These are phyloP conservation scores for Termitomyces sp. DNA, from an alignment of 768 basidiomycete genomes.

Conservation along the genomic window DNA sequence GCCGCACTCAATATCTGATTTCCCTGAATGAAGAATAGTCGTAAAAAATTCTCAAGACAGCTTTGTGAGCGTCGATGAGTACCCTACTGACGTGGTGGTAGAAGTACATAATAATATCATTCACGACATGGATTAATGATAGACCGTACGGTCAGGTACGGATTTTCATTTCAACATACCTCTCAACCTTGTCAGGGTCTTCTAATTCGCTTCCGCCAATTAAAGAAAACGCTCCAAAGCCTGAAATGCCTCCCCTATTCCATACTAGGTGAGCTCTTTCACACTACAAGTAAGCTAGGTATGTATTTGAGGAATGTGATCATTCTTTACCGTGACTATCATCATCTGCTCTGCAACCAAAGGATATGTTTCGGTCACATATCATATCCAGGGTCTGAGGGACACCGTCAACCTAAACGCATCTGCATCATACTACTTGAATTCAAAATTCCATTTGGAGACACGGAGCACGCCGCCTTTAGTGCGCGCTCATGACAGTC, in stretches of 20 bases:
- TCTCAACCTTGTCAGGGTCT: neutral
- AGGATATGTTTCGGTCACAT: neutral
- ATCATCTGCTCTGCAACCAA: neutral
- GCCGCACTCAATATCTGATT: neutral
- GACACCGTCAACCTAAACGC: neutral
- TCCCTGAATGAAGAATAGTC: neutral
- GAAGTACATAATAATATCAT: too few relatives aligned
- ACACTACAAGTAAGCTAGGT: neutral
- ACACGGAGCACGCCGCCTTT: too few relatives aligned
- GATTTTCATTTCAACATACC: neutral
- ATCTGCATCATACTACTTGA: neutral
- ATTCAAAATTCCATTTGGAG: neutral
- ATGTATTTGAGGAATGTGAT: neutral
- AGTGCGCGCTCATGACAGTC: neutral
- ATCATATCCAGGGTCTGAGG: neutral
- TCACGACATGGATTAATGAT: too few relatives aligned
- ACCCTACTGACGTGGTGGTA: neutral
- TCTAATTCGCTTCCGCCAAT: neutral
- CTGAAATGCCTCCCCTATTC: neutral
- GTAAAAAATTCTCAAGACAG: neutral
- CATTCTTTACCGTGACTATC: neutral
- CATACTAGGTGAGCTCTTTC: neutral
- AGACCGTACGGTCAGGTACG: neutral
- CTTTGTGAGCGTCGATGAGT: neutral
- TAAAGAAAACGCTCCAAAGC: too few relatives aligned